Base-by-base conservation (phyloP, 805 yeast genomes). In the Clavispora asparagi region DNA sequence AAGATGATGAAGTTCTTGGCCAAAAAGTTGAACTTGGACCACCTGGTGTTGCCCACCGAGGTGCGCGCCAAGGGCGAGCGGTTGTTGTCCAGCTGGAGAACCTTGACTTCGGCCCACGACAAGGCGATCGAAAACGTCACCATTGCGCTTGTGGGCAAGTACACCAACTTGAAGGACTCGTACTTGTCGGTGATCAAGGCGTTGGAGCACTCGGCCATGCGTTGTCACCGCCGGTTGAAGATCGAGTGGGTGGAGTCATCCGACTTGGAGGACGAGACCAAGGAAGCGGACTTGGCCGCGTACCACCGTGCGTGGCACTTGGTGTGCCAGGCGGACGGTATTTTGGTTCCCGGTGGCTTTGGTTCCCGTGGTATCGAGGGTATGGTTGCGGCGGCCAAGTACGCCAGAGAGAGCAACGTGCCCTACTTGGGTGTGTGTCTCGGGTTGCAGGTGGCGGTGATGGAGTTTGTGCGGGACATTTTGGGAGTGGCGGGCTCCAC, bases 341-440 rank as follows among this genome's bases (percentile, higher is more conserved):
- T 94, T 53, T 78, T 94, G 49, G 97, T 94, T 47, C 99, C 99
- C 35, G 99, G 99, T 63, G 99, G 99, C 1, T 94, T 94, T 62
- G 99, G 99, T 49, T 70, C 81, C 42, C 85, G 99, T 68, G 99
- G 99, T 70, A 88, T 89, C 49, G 98, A 94, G 71, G 99, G 99
- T 59, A 94, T 94, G 99, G 77, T 94, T 64, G 73, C 87, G 33
- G 99, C 98, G 49, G 95, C 97, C 45, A 85, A 87, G 68, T 94
- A 95, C 85, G 99, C 99, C n/a, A 84, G 99, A 73, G 96, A 86
- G 68, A 89, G 89, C 73, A 79, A 85, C 61, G 79, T 89, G 48
- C 99, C 99, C 42, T 94, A 85, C 70, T 77, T 94, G 61, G 99
- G 99, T 66, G 95, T 94, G 52, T 94, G 99, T 72, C 79, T 94